Evolutionary conservation across 495 filamentous ascomycete species (phyloP), one percentile per base, ranked within the genome.

Genomic region (Halenospora varia): DNA sequence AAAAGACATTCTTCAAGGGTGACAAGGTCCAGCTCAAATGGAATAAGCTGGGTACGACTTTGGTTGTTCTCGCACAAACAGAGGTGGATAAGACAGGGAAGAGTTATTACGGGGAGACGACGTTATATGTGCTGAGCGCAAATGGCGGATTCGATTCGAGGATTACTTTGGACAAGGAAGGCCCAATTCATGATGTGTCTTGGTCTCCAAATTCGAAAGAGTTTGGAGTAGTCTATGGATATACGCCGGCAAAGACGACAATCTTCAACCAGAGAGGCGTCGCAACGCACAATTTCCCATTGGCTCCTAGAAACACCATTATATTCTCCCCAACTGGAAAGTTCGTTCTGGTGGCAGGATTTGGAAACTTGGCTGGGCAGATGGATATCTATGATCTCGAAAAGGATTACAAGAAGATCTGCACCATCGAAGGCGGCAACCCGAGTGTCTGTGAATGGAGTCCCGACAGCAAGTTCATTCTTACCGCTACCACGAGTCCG

Each of bases 1-100:
- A 97, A 71, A 97, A 97, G 86, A 97, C 85, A 20, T 98, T 98
- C 73, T 98, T 89, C 82, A 98, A 98, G 77, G 94, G 91, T 56
- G 94, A 98, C 74, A 97, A 97, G 76, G 92, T 97, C 35, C 89
- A 96, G 73, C 76, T 98, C 62, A 97, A 97, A 77, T 98, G 94
- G 94, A 97, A 97, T 72, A 80, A 82, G 41, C 79, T 89, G 53
- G 94, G 94, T 15, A 96, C 90, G 10, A 92, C 82, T 65, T 71
- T 97, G 64, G 90, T 98, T 70, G 93, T 97, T 62, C 84, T 98
- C 67, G 92, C 94, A 61, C 94, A 97, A 77, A 98, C 94, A 13
- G 94, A 98, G 48, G 94, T 97, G 42, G 94, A 98, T 72, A 94
- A 92, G 72, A 90, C 91, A 39, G 94, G 94, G 68, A 96, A 96